Percentiles rank a stretch among this genome's conserved stretches.
These are phyloP conservation scores for Clitopilus hobsonii DNA, from an alignment of 768 basidiomycete genomes.

Conservation along the genomic window DNA sequence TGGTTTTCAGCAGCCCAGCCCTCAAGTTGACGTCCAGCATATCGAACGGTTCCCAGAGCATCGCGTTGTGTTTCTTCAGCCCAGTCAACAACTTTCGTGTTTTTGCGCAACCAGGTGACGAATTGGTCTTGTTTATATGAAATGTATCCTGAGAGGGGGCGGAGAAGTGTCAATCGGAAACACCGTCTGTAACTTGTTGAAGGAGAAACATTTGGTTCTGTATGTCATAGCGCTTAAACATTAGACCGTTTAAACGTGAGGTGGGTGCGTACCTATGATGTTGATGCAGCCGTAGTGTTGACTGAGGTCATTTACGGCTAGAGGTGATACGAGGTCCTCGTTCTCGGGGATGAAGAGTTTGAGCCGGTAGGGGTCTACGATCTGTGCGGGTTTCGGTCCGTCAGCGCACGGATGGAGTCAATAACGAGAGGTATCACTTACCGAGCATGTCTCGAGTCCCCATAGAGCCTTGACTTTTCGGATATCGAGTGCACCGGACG, in stretches of 20 bases:
- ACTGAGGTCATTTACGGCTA: slow-evolving; percentile 10
- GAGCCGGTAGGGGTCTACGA: slow-evolving; percentile 13
- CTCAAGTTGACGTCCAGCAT: background rate
- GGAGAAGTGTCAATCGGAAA: background rate
- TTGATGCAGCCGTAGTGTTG: slow-evolving; percentile 12
- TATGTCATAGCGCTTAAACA: background rate
- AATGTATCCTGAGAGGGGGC: background rate
- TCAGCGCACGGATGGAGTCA: background rate
- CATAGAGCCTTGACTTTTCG: slow-evolving; percentile 12
- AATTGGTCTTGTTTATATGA: background rate
- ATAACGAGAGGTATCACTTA: background rate
- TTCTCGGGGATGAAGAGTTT: slow-evolving; percentile 10
- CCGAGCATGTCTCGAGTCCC: slow-evolving; percentile 14
- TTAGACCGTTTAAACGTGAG: background rate
- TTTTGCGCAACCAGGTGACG: background rate
- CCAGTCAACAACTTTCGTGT: background rate
- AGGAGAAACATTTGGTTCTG: background rate
- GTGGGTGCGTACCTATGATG: slow-evolving; percentile 10
- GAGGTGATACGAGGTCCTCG: slow-evolving; percentile 11
- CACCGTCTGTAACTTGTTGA: background rate
- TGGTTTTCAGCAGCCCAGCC: background rate
- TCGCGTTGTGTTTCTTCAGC: background rate
- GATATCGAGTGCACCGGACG: slow-evolving; percentile 13
- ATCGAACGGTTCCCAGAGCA: background rate
- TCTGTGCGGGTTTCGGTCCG: slow-evolving; percentile 1